Conservation (phyloP, 805 yeast species). For the Yamadazyma tumulicola region DNA sequence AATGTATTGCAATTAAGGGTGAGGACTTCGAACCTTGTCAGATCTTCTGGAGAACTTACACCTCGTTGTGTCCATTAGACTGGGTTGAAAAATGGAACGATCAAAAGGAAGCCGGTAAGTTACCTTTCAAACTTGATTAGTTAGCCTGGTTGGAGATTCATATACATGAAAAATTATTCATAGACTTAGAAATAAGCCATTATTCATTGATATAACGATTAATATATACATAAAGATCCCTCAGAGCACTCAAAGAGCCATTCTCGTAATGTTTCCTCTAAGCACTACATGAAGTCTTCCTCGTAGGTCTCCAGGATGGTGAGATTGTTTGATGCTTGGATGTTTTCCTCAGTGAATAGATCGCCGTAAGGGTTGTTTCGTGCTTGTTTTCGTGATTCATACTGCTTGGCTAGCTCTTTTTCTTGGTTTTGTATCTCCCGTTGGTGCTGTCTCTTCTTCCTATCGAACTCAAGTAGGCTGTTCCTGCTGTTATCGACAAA, state of each 20-base stretch:
- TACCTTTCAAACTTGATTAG: slow-evolving; percentile 39
- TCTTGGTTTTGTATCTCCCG: slow-evolving; percentile 23
- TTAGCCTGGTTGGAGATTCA: background rate
- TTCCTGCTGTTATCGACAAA: slow-evolving; percentile 32
- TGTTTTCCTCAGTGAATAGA: slow-evolving; percentile 30
- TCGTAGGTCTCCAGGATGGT: slow-evolving; percentile 15
- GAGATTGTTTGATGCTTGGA: slow-evolving; percentile 15
- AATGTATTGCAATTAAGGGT: slow-evolving; percentile 94
- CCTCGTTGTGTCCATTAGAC: slow-evolving; percentile 78
- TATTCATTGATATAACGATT: slow-evolving; percentile 6
- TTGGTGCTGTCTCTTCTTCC: slow-evolving; percentile 38
- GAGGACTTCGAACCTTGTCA: slow-evolving; percentile 98
- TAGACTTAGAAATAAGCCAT: background rate
- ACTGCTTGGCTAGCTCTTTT: slow-evolving; percentile 32
- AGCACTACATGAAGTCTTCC: slow-evolving; percentile 15
- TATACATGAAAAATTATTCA: background rate
- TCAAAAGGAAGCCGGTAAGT: slow-evolving; percentile 62
- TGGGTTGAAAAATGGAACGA: slow-evolving; percentile 89
- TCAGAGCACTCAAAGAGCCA: too few species aligned
- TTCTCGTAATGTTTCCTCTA: background rate
- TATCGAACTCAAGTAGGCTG: slow-evolving; percentile 30
- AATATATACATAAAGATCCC: slow-evolving; percentile 5
- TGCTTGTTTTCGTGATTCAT: slow-evolving; percentile 36
- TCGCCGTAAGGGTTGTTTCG: slow-evolving; percentile 33
- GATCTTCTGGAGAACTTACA: slow-evolving; percentile 88